Evolutionary conservation across 768 basidiomycete genomes (phyloP).

Genomic region (Plicaturopsis crispa): DNA sequence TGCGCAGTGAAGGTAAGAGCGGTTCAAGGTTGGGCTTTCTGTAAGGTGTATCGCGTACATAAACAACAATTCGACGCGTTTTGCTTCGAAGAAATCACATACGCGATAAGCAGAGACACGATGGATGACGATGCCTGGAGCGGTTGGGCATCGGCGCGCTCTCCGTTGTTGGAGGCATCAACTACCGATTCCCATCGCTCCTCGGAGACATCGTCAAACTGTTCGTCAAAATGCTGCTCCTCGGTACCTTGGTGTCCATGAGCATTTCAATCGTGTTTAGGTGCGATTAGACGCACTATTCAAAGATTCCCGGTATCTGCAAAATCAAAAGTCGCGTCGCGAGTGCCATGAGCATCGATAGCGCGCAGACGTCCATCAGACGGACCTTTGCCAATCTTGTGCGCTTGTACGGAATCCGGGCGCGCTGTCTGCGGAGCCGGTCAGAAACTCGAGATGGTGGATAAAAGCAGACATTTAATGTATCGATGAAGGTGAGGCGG

Average conservation of each 20-base stretch:
- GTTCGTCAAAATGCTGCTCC: neutral
- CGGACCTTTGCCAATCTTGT: neutral
- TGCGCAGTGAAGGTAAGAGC: slow-evolving; percentile 16
- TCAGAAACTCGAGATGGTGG: neutral
- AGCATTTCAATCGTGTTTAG: neutral
- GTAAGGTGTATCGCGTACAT: neutral
- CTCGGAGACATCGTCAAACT: neutral
- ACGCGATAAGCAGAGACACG: neutral
- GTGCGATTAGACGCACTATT: neutral
- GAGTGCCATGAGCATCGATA: neutral
- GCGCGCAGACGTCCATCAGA: neutral
- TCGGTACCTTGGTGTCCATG: too few species aligned
- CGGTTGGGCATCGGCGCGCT: neutral
- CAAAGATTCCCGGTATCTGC: neutral
- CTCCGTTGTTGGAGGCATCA: neutral
- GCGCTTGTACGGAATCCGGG: neutral
- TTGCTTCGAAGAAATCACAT: neutral
- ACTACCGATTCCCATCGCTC: neutral
- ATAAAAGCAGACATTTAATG: too few species aligned
- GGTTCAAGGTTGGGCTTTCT: slow-evolving; percentile 21
- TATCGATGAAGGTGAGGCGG: neutral
- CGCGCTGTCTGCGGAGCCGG: neutral
- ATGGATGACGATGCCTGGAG: neutral
- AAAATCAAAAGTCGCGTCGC: neutral
- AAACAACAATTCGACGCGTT: neutral